These are phyloP conservation scores for Trichoderma virens DNA, from an alignment of 495 filamentous ascomycete genomes.

Conservation along the genomic window DNA sequence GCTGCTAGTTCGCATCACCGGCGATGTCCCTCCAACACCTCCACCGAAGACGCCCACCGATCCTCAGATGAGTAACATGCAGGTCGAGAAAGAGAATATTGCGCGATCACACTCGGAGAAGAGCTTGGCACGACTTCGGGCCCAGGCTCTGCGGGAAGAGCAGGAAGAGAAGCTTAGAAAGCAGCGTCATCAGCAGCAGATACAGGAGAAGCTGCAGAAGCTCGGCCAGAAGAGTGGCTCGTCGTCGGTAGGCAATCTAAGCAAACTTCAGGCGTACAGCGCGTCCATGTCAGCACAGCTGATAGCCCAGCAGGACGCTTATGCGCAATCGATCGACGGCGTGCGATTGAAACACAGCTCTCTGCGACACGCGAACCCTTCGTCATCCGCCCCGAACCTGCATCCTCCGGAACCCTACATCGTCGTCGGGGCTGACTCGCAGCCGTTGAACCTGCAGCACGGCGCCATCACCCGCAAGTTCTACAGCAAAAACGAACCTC, in stretches of 20 bases:
- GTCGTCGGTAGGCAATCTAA: slow-evolving; percentile 10
- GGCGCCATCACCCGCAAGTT: slow-evolving; percentile 81
- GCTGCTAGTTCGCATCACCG: slow-evolving; percentile 59
- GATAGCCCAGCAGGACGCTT: slow-evolving; percentile 6
- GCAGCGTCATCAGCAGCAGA: slow-evolving; percentile 12
- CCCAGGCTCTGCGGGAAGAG: slow-evolving; percentile 23
- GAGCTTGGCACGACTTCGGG: slow-evolving; percentile 31
- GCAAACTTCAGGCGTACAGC: neutral
- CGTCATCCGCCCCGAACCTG: slow-evolving; percentile 11
- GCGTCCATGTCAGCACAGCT: slow-evolving; percentile 8
- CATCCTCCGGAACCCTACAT: slow-evolving; percentile 35
- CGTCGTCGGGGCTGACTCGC: slow-evolving; percentile 52
- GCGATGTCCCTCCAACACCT: slow-evolving; percentile 67
- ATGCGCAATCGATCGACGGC: slow-evolving; percentile 33
- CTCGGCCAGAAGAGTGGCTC: slow-evolving; percentile 6
- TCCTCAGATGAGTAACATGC: slow-evolving; percentile 52
- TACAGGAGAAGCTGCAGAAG: slow-evolving; percentile 11
- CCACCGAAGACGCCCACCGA: slow-evolving; percentile 52
- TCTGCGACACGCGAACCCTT: slow-evolving; percentile 13
- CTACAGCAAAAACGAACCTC: slow-evolving; percentile 77
- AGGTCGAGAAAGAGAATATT: slow-evolving; percentile 51
- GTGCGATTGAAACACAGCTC: slow-evolving; percentile 30
- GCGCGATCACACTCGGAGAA: slow-evolving; percentile 44
- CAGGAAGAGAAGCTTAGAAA: slow-evolving; percentile 14
- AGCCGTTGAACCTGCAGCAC: slow-evolving; percentile 61